phyloP scores from a whole-genome alignment of 306 rosid species.

The Adenanthera pavonina region DNA sequence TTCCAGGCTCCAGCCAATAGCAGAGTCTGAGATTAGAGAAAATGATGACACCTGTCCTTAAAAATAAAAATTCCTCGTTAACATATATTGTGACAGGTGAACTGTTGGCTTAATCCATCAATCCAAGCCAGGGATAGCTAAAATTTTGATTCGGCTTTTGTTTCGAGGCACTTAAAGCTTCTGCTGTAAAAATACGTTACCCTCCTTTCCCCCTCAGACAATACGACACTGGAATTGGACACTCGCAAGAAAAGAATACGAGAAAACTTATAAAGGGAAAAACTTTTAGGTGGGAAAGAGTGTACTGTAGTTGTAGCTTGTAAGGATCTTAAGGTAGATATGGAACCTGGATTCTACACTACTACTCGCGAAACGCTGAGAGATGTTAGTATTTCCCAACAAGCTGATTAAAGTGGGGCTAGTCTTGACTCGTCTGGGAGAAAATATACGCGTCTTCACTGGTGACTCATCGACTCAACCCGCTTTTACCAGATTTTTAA shows the following conservation, averaged over 20 bases:
- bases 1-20: conserved; percentile 22
- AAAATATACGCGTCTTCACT: background rate
- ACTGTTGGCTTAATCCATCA: background rate
- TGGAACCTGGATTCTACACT: background rate
- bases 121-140: background rate
- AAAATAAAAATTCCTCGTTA: background rate
- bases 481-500: background rate
- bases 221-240: background rate
- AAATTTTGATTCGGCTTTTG: background rate
- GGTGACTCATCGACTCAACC: background rate
- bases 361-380: background rate
- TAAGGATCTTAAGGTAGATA: background rate
- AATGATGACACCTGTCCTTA: background rate
- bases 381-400: background rate
- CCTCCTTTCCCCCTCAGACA: background rate
- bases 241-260: background rate
- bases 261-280: background rate
- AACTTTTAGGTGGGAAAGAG: background rate
- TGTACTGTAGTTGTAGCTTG: background rate
- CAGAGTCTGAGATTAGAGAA: conserved; percentile 18
- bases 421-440: background rate
- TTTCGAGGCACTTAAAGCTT: background rate
- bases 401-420: background rate
- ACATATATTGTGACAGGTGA: background rate
- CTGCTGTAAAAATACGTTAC: background rate